Conservation (phyloP, 148 eudicot genomes). For the Oxyria digyna region DNA sequence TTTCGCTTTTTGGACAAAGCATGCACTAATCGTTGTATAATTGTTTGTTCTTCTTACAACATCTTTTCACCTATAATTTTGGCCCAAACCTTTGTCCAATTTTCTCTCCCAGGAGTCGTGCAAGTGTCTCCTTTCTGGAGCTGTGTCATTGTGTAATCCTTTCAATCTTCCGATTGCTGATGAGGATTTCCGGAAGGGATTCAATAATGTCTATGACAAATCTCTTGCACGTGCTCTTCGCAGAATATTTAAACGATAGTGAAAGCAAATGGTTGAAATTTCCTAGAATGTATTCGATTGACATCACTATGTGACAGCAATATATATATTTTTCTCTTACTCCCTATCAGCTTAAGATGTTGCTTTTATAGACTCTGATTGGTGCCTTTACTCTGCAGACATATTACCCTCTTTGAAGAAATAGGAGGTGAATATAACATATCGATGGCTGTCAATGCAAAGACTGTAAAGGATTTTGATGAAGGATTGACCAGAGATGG, state of each 20-base stretch:
- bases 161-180: constrained; percentile 87
- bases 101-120: constrained; percentile 46
- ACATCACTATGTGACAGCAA: not conserved
- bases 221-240: constrained; percentile 74
- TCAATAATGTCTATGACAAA: constrained; percentile 73
- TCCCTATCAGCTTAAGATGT: constrained; percentile 1
- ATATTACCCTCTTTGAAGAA: constrained; percentile 72
- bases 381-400: constrained; percentile 32
- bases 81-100: not conserved
- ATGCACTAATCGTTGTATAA: not conserved
- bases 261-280: not conserved
- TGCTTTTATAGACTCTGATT: constrained; percentile 3
- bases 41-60: not conserved
- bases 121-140: constrained; percentile 71
- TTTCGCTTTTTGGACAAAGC: not conserved
- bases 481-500: constrained; percentile 86
- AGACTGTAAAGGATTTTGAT: constrained; percentile 83
- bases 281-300: constrained; percentile 2
- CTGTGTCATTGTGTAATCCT: constrained; percentile 91
- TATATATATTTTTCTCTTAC: not conserved
- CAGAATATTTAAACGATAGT: constrained; percentile 59
- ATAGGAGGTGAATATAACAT: constrained; percentile 83
- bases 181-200: constrained; percentile 86
- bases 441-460: constrained; percentile 61
- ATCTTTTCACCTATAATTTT: not conserved